Evolutionary conservation across 345 rosid species (phyloP).

Genomic region (Murraya paniculata): DNA sequence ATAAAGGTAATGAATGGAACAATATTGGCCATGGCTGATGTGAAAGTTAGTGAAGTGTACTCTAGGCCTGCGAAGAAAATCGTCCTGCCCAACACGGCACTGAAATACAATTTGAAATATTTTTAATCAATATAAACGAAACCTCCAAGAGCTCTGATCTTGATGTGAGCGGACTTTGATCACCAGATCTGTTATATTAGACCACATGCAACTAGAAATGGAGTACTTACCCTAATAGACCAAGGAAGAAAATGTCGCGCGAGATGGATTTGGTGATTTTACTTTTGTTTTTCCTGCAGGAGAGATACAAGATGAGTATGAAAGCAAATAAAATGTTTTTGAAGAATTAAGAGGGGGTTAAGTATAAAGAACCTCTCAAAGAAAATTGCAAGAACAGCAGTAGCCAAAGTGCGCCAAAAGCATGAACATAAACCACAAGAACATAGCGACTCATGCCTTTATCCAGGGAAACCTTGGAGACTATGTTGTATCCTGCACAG

Average conservation of each 20-base stretch:
- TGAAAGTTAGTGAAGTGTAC: conserved; percentile 10
- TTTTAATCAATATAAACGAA: too few species aligned
- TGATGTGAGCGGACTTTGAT: neutral
- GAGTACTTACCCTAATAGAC: neutral
- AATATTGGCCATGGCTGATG: neutral
- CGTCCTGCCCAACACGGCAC: neutral
- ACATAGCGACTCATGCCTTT: neutral
- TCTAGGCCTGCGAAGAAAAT: neutral
- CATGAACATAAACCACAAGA: conserved; percentile 5
- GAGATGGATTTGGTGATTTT: neutral
- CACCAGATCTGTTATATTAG: neutral
- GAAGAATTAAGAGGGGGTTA: neutral
- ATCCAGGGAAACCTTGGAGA: conserved; percentile 7
- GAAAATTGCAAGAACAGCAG: conserved; percentile 1
- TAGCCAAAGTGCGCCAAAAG: neutral
- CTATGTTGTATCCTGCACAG: neutral
- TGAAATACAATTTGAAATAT: neutral
- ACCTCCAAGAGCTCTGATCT: too few species aligned
- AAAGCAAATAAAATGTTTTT: neutral
- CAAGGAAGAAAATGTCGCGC: neutral
- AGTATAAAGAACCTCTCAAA: neutral
- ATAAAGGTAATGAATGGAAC: conserved; percentile 8
- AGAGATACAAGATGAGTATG: neutral
- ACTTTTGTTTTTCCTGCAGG: conserved; percentile 7
- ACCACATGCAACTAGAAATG: too few species aligned